Conservation (phyloP, 177 flowering plant genomes). For the Vitis hybrid region DNA sequence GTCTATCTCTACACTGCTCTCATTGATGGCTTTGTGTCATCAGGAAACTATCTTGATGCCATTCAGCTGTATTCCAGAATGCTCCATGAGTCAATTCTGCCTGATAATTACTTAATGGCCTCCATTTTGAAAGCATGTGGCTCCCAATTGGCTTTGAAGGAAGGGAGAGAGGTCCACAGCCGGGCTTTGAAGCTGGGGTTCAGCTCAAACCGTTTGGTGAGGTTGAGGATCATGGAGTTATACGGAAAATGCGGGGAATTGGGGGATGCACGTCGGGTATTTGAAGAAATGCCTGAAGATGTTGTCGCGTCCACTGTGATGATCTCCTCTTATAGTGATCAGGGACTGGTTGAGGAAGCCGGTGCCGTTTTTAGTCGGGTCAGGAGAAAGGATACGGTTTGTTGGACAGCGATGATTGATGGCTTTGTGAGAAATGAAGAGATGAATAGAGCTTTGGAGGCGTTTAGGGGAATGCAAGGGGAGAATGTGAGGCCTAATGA, state of each 20-base stretch:
- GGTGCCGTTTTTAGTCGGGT: slow-evolving; percentile 17
- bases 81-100: slow-evolving; percentile 14
- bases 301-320: slow-evolving; percentile 31
- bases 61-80: slow-evolving; percentile 23
- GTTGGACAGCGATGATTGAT: slow-evolving; percentile 51
- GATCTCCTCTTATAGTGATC: slow-evolving; percentile 24
- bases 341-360: slow-evolving; percentile 27
- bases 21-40: slow-evolving; percentile 28
- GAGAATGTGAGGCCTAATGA: slow-evolving; percentile 40
- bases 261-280: slow-evolving; percentile 24
- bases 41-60: slow-evolving; percentile 22
- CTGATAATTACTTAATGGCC: slow-evolving; percentile 30
- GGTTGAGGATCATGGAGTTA: slow-evolving; percentile 28
- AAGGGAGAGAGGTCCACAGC: slow-evolving; percentile 31
- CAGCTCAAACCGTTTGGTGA: slow-evolving; percentile 17
- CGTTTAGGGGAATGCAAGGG: slow-evolving; percentile 36
- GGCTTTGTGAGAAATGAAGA: slow-evolving; percentile 36
- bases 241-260: slow-evolving; percentile 44
- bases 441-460: slow-evolving; percentile 29
- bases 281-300: slow-evolving; percentile 35
- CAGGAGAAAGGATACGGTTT: slow-evolving; percentile 27
- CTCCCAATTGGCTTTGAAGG: slow-evolving; percentile 20
- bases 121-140: slow-evolving; percentile 39
- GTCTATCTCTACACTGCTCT: slow-evolving; percentile 40
- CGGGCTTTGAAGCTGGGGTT: slow-evolving; percentile 36